Conservation (phyloP, 768 basidiomycete species). For the Dentipellis fragilis region DNA sequence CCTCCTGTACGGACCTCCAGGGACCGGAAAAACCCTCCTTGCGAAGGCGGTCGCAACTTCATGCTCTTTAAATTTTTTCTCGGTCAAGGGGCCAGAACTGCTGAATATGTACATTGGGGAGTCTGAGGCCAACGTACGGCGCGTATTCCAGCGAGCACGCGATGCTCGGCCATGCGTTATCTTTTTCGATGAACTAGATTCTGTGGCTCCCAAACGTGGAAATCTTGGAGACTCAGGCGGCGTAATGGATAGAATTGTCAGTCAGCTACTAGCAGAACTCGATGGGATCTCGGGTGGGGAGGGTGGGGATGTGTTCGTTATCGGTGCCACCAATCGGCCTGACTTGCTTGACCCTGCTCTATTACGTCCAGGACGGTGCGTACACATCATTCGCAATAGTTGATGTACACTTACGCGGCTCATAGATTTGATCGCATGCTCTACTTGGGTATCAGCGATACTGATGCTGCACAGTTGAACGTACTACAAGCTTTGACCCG, state of each 20-base stretch:
- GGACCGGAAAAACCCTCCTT: conserved; percentile 90
- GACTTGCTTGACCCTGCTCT: conserved; percentile 87
- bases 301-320: conserved; percentile 79
- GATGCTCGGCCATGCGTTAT: conserved; percentile 93
- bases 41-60: conserved; percentile 96
- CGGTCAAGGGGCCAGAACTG: conserved; percentile 93
- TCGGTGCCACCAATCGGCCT: conserved; percentile 92
- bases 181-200: conserved; percentile 95
- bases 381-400: background rate
- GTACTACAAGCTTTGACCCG: conserved; percentile 87
- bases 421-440: conserved; percentile 91
- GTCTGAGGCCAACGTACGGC: conserved; percentile 93
- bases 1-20: conserved; percentile 88
- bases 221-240: conserved; percentile 95
- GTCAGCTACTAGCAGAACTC: conserved; percentile 86
- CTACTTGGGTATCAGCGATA: conserved; percentile 87
- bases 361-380: conserved; percentile 77
- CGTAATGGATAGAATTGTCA: conserved; percentile 97
- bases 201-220: conserved; percentile 88
- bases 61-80: conserved; percentile 91
- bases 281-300: conserved; percentile 69
- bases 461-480: conserved; percentile 73
- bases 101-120: conserved; percentile 99
- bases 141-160: conserved; percentile 82
- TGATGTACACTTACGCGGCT: background rate